Evolutionary conservation across 805 yeast genomes (phyloP).

Genomic region (Spathaspora hagerdaliae): DNA sequence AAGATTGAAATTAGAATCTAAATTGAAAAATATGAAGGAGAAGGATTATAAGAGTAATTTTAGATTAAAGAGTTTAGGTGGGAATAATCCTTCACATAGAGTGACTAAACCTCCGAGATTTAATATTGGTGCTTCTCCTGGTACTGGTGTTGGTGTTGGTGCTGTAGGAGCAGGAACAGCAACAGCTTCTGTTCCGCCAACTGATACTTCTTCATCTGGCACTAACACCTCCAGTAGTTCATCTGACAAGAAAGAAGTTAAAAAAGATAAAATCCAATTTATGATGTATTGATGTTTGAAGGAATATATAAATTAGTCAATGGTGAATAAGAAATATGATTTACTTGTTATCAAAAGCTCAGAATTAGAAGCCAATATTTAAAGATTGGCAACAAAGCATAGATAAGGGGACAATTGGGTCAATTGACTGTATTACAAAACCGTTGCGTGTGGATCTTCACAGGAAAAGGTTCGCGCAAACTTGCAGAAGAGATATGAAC

Average conservation of each 20-base stretch:
- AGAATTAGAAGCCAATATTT: background rate
- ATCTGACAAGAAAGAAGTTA: background rate
- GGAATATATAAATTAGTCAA: background rate
- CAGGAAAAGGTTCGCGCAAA: background rate
- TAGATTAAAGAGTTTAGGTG: constrained; percentile 19
- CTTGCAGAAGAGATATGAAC: background rate
- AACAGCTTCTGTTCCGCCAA: background rate
- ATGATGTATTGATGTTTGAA: background rate
- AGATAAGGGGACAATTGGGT: background rate
- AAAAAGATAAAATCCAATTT: background rate
- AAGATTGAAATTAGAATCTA: constrained; percentile 6
- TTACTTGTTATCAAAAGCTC: background rate
- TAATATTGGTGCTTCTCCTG: constrained; percentile 8
- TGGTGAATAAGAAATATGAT: background rate
- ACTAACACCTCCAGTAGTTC: background rate
- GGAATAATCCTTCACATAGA: constrained; percentile 13
- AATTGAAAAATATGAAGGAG: constrained; percentile 3
- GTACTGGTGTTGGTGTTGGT: background rate
- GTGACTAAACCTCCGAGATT: constrained; percentile 35
- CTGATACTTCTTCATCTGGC: background rate
- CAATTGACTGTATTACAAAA: background rate
- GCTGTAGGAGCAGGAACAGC: background rate
- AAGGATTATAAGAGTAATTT: constrained; percentile 21
- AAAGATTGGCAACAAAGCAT: background rate
- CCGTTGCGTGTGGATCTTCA: background rate